These are phyloP conservation scores for Leccinum pachyderme DNA, from an alignment of 1,284 basidiomycete species.

Conservation along the genomic window DNA sequence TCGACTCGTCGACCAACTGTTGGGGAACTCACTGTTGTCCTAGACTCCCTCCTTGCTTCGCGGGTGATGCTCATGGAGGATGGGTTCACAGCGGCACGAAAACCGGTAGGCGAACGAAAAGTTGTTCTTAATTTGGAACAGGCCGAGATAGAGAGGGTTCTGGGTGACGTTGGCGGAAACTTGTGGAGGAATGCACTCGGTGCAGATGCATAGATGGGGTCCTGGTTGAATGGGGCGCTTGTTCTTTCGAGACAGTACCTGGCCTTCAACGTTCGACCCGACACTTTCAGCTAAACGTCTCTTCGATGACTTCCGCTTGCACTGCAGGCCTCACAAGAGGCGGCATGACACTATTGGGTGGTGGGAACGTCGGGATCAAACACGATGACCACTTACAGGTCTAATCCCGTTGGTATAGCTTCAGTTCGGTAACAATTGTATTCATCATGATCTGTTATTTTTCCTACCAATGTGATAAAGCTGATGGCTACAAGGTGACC, in stretches of 20 bases:
- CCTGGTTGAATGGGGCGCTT: neutral
- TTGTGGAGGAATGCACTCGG: constrained; percentile 62
- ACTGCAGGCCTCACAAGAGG: neutral
- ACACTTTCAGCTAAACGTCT: neutral
- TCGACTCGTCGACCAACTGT: constrained; percentile 51
- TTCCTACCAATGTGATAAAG: neutral
- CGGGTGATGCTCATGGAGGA: constrained; percentile 73
- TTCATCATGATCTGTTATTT: neutral
- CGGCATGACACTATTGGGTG: neutral
- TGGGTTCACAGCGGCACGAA: constrained; percentile 49
- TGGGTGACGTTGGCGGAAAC: constrained; percentile 67
- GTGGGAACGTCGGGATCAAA: neutral
- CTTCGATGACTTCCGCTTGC: neutral
- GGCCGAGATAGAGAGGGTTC: constrained; percentile 67
- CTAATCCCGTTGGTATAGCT: neutral
- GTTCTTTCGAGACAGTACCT: neutral
- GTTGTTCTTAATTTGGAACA: constrained; percentile 70
- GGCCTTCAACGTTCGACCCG: neutral
- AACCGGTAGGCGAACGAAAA: constrained; percentile 55
- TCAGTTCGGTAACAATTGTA: neutral
- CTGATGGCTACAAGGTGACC: neutral
- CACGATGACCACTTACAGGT: neutral
- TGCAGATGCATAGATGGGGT: constrained; percentile 14
- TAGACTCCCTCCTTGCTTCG: constrained; percentile 68
- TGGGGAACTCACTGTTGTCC: constrained; percentile 56